phyloP scores from a whole-genome alignment of 2,329 filamentous ascomycete genomes.

The Colletotrichum sp. region DNA sequence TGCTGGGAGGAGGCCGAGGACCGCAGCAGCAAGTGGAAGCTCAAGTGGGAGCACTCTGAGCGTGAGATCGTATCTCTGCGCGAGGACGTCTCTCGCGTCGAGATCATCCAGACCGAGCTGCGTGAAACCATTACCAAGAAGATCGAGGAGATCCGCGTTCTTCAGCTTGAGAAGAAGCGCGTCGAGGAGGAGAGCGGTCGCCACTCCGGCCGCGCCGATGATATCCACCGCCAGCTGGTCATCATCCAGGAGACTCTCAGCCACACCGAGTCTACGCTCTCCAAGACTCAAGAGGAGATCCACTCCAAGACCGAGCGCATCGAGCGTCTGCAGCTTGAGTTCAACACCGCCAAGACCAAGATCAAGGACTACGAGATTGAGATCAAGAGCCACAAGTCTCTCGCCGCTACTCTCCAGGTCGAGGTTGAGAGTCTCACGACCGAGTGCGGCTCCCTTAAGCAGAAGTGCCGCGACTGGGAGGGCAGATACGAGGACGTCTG shows the following conservation, averaged over 20 bases:
- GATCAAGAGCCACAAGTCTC: background rate
- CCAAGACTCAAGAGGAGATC: background rate
- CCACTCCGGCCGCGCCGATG: background rate
- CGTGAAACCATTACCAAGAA: slow-evolving; percentile 1
- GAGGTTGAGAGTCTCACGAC: slow-evolving; percentile 1
- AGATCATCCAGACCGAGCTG: background rate
- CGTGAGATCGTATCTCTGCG: background rate
- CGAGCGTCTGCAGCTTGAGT: background rate
- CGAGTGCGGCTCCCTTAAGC: background rate
- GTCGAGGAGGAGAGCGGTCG: slow-evolving; percentile 2
- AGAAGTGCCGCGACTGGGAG: slow-evolving; percentile 14
- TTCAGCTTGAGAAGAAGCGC: slow-evolving; percentile 12
- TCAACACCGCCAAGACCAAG: background rate
- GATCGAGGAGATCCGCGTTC: background rate
- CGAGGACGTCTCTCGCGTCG: slow-evolving; percentile 7
- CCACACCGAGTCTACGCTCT: background rate
- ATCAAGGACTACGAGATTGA: background rate
- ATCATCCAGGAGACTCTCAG: background rate
- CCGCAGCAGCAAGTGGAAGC: slow-evolving; percentile 7
- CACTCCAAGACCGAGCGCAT: slow-evolving; percentile 7
- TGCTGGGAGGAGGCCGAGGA: slow-evolving; percentile 7
- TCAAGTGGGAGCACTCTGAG: slow-evolving; percentile 12
- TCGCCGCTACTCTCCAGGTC: background rate
- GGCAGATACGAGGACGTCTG: slow-evolving; percentile 5
- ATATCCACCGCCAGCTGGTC: slow-evolving; percentile 6